Evolutionary conservation across 2,329 filamentous ascomycete species (phyloP).

Genomic region (Ophiostoma ulmi): DNA sequence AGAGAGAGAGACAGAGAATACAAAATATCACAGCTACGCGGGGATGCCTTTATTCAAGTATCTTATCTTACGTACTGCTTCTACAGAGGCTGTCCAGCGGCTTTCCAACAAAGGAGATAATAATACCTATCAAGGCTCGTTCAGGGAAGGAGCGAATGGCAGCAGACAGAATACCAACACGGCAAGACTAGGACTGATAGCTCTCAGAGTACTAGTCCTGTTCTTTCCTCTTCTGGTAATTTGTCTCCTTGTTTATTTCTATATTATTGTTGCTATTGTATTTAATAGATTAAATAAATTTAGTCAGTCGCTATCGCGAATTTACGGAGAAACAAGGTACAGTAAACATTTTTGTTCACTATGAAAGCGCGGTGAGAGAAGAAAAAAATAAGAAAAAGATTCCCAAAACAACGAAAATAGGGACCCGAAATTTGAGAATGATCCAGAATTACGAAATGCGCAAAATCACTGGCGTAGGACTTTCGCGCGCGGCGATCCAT

Average conservation of each 20-base stretch:
- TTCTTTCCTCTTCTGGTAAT: not conserved
- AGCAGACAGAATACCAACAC: constrained; percentile 4
- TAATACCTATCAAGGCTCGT: not conserved
- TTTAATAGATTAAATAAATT: not conserved
- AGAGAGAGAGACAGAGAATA: not conserved
- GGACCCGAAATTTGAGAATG: not conserved
- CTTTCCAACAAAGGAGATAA: not conserved
- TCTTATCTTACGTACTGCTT: not conserved
- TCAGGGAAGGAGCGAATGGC: not conserved
- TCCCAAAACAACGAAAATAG: not conserved
- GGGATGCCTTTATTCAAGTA: not conserved
- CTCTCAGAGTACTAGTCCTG: not conserved
- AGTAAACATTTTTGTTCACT: not conserved
- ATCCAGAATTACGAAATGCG: constrained; percentile 10
- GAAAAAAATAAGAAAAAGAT: not conserved
- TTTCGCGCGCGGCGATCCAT: constrained; percentile 11
- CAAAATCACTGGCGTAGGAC: constrained; percentile 14
- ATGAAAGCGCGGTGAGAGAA: constrained; percentile 13
- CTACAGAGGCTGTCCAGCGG: not conserved
- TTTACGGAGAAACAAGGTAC: not conserved
- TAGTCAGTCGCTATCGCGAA: not conserved
- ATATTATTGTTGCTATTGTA: not conserved
- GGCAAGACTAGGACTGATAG: not conserved
- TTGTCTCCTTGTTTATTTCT: not conserved
- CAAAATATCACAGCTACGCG: not conserved